A percentile compares a stretch with the other conserved stretches of the same genome.
Evolutionary conservation across 2,329 filamentous ascomycete species (phyloP).

Genomic region (Drechslerella dactyloides): DNA sequence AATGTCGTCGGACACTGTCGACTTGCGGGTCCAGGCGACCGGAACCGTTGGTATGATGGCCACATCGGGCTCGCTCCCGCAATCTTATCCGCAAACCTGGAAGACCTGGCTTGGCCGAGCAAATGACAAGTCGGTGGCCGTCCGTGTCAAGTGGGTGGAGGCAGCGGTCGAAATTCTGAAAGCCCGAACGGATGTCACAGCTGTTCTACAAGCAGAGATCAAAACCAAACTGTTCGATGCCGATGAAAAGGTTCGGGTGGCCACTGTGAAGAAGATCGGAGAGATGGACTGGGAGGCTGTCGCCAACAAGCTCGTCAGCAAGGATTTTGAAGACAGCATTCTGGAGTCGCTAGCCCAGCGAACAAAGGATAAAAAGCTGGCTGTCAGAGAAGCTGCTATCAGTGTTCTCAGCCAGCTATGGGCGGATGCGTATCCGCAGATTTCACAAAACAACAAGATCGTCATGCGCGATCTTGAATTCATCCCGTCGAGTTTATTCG

Average conservation of each 20-base stretch:
- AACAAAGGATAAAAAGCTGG: constrained; percentile 81
- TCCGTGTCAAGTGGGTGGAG: constrained; percentile 85
- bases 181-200: constrained; percentile 80
- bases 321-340: constrained; percentile 60
- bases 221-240: constrained; percentile 79
- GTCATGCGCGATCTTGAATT: constrained; percentile 77
- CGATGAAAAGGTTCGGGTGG: constrained; percentile 88
- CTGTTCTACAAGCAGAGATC: constrained; percentile 65
- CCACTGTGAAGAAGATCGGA: constrained; percentile 84
- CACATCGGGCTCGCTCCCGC: constrained; percentile 51
- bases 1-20: constrained; percentile 84
- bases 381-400: constrained; percentile 86
- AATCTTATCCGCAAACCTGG: constrained; percentile 54
- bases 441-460: constrained; percentile 79
- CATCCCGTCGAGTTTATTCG: constrained; percentile 83
- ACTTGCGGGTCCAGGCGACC: constrained; percentile 84
- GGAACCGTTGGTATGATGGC: constrained; percentile 90
- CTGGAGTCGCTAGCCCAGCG: constrained; percentile 83
- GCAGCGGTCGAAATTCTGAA: constrained; percentile 82
- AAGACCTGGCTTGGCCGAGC: constrained; percentile 69
- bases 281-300: constrained; percentile 80
- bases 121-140: constrained; percentile 82
- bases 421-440: constrained; percentile 89
- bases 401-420: constrained; percentile 82
- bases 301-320: constrained; percentile 74